These are phyloP conservation scores for Pulveroboletus sp. DNA, from an alignment of 768 basidiomycete genomes.

Conservation along the genomic window DNA sequence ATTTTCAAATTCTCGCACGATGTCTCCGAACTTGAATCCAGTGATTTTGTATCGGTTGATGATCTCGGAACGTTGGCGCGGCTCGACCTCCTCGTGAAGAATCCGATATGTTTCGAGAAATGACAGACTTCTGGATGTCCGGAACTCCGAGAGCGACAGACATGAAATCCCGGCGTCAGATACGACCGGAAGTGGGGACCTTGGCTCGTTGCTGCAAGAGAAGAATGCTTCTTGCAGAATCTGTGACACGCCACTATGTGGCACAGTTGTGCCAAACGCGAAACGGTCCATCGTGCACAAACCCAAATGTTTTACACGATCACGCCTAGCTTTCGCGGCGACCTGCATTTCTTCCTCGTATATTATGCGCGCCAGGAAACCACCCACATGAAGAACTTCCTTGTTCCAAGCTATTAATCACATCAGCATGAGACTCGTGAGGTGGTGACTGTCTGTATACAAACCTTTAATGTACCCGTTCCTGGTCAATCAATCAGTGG, in stretches of 20 bases:
- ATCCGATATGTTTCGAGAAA: constrained; percentile 5
- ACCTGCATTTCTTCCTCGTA: constrained; percentile 75
- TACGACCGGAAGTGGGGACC: constrained; percentile 12
- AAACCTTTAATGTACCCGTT: constrained; percentile 79
- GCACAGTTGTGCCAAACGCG: constrained; percentile 39
- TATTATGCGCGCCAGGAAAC: constrained; percentile 72
- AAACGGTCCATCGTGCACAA: constrained; percentile 83
- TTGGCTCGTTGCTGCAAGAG: not conserved
- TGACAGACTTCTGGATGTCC: not conserved
- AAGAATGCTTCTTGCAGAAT: constrained; percentile 15
- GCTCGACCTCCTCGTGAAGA: constrained; percentile 4
- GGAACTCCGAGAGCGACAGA: constrained; percentile 3
- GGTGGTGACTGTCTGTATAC: constrained; percentile 15
- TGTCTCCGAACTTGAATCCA: not conserved
- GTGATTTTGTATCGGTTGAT: constrained; percentile 8
- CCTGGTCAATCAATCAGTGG: constrained; percentile 33
- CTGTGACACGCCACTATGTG: constrained; percentile 27
- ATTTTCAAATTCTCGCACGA: constrained; percentile 7
- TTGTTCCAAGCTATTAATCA: constrained; percentile 71
- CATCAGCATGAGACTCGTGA: not conserved
- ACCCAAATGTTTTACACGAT: constrained; percentile 26
- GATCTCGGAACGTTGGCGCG: constrained; percentile 2
- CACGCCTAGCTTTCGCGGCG: not conserved
- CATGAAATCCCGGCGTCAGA: constrained; percentile 9
- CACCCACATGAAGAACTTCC: constrained; percentile 80